These are phyloP conservation scores for Psophocarpus tetragonolobus DNA, from an alignment of 306 rosid genomes.

Conservation along the genomic window DNA sequence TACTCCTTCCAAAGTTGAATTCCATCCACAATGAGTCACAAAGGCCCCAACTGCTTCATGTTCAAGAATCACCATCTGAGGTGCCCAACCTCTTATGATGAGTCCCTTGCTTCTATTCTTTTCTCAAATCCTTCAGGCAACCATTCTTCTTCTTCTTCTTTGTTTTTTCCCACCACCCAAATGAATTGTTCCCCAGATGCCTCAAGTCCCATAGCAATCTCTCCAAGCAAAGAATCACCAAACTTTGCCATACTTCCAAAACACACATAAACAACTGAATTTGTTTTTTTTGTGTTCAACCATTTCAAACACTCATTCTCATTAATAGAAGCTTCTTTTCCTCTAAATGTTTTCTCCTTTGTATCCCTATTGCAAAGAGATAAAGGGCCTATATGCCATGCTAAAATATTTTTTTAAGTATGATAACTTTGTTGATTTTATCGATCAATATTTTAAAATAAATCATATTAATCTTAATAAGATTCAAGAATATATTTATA, in stretches of 20 bases:
- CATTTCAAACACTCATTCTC: constrained; percentile 30
- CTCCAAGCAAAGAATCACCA: constrained; percentile 44
- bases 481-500: too few relatives aligned
- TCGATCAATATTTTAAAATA: too few relatives aligned
- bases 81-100: constrained; percentile 58
- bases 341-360: not conserved
- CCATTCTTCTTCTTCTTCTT: constrained; percentile 27
- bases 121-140: constrained; percentile 46
- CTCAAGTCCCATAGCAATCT: constrained; percentile 55
- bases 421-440: too few relatives aligned
- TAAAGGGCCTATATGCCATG: constrained; percentile 51
- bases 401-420: too few relatives aligned
- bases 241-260: constrained; percentile 49
- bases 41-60: constrained; percentile 40
- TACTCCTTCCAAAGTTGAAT: constrained; percentile 50
- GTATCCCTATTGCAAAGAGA: constrained; percentile 8
- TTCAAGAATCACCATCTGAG: constrained; percentile 43
- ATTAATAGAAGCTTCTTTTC: constrained; percentile 4
- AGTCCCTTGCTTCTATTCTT: too few relatives aligned
- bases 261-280: constrained; percentile 53
- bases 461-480: too few relatives aligned
- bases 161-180: constrained; percentile 43
- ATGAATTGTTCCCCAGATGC: constrained; percentile 46
- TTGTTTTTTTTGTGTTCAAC: constrained; percentile 29
- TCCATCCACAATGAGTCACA: constrained; percentile 55